These are phyloP conservation scores for Davidsoniella virescens DNA, from an alignment of 2,329 filamentous ascomycete species.

Conservation along the genomic window DNA sequence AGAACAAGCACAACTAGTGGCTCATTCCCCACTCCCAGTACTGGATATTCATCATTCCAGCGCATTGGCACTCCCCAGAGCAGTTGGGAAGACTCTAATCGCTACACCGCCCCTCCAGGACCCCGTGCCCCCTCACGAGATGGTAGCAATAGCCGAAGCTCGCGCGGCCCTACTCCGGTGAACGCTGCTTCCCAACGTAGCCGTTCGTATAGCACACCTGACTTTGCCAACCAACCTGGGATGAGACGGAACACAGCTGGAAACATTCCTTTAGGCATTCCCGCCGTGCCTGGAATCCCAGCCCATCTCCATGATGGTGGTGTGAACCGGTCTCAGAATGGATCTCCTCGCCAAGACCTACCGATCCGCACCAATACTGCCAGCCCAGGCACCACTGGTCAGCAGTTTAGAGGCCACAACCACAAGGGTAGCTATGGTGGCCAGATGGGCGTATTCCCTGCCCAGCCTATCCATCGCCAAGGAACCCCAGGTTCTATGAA, in stretches of 20 bases:
- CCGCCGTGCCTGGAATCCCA: constrained; percentile 62
- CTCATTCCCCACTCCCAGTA: constrained; percentile 40
- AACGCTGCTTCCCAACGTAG: constrained; percentile 59
- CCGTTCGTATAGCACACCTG: constrained; percentile 86
- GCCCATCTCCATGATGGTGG: constrained; percentile 46
- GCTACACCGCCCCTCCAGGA: constrained; percentile 80
- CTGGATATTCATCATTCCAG: constrained; percentile 46
- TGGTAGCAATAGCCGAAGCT: constrained; percentile 31
- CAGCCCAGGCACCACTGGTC: constrained; percentile 51
- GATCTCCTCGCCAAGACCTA: constrained; percentile 55
- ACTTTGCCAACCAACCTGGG: constrained; percentile 57
- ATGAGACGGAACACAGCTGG: constrained; percentile 30
- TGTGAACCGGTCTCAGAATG: constrained; percentile 65
- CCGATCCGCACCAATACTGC: constrained; percentile 54
- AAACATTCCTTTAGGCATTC: constrained; percentile 42
- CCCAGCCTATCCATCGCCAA: constrained; percentile 35
- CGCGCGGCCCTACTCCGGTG: constrained; percentile 50
- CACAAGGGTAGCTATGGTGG: constrained; percentile 32
- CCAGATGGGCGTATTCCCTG: constrained; percentile 39
- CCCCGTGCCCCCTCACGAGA: constrained; percentile 67
- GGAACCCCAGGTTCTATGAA: constrained; percentile 26
- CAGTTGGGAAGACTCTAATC: constrained; percentile 54
- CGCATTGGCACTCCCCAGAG: constrained; percentile 54
- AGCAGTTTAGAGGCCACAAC: constrained; percentile 32
- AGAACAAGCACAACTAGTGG: constrained; percentile 60